Percentiles rank a stretch among this genome's conserved stretches.
phyloP scores from a whole-genome alignment of 306 rosid genomes.

The Biancaea sappan region DNA sequence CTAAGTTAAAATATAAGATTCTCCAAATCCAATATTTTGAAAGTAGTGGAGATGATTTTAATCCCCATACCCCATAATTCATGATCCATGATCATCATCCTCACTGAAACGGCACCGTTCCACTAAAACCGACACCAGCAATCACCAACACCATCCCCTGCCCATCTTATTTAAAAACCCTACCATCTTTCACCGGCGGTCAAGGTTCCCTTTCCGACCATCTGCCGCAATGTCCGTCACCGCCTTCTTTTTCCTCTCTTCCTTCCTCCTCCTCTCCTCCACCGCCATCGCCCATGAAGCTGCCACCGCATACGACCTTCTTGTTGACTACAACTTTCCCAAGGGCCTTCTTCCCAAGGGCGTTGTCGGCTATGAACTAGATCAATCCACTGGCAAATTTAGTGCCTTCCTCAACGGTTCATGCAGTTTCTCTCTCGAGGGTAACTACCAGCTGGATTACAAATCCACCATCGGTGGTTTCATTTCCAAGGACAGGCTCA shows the following conservation, averaged over 20 bases:
- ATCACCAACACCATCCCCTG: neutral
- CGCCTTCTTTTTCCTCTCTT: conserved; percentile 16
- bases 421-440: conserved; percentile 75
- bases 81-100: neutral
- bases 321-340: conserved; percentile 60
- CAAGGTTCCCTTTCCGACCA: neutral
- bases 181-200: neutral
- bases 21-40: too few relatives aligned
- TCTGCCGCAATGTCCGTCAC: conserved; percentile 50
- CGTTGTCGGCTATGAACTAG: conserved; percentile 50
- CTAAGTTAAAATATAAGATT: too few relatives aligned
- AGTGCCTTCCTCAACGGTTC: conserved; percentile 57
- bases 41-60: too few relatives aligned
- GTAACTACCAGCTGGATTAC: conserved; percentile 67
- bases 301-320: conserved; percentile 58
- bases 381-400: conserved; percentile 52
- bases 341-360: conserved; percentile 78
- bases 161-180: neutral
- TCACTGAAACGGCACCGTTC: neutral
- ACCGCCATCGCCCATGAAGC: neutral
- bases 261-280: conserved; percentile 37
- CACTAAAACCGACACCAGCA: neutral
- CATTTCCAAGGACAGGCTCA: conserved; percentile 52
- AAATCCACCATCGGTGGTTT: conserved; percentile 65
- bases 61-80: too few relatives aligned